A percentile compares a stretch with the other conserved stretches of the same genome.
phyloP scores from a whole-genome alignment of 352 stramenopile species.

The Blastocystis sp. region DNA sequence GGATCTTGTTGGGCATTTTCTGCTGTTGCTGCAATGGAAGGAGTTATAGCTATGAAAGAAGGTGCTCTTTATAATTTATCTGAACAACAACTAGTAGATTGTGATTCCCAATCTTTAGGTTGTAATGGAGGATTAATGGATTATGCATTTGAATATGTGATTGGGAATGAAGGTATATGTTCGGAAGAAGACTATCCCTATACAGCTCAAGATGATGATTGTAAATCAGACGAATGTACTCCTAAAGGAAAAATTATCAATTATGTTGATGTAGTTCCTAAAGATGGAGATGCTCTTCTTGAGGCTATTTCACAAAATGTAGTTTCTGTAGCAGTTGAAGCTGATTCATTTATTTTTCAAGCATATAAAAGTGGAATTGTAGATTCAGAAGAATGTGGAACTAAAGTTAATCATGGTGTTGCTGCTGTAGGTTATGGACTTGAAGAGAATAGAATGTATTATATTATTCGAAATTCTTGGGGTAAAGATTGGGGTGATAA shows the following conservation, averaged over 20 bases:
- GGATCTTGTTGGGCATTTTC: slow-evolving; percentile 96
- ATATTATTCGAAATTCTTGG: slow-evolving; percentile 92
- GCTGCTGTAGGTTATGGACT: slow-evolving; percentile 74
- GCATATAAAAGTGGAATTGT: slow-evolving; percentile 83
- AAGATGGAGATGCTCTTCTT: slow-evolving; percentile 60
- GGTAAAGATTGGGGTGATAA: slow-evolving; percentile 62
- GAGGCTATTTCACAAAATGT: slow-evolving; percentile 69
- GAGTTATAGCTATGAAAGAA: slow-evolving; percentile 70
- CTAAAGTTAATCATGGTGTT: slow-evolving; percentile 85
- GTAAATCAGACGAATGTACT: slow-evolving; percentile 40
- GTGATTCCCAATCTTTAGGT: slow-evolving; percentile 75
- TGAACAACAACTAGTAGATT: slow-evolving; percentile 93
- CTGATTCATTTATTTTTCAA: slow-evolving; percentile 73
- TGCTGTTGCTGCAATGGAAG: slow-evolving; percentile 84
- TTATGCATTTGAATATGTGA: slow-evolving; percentile 81
- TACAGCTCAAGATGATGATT: slow-evolving; percentile 52
- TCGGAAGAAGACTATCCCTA: slow-evolving; percentile 83
- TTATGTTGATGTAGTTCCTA: slow-evolving; percentile 61
- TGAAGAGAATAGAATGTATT: too few species aligned
- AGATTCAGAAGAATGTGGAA: slow-evolving; percentile 54
- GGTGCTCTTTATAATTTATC: slow-evolving; percentile 67
- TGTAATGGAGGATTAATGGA: slow-evolving; percentile 91
- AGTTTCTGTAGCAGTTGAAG: slow-evolving; percentile 75
- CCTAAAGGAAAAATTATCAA: slow-evolving; percentile 57
- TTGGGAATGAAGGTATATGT: slow-evolving; percentile 66